These are phyloP conservation scores for Sanguinoderma infundibulare DNA, from an alignment of 1,284 basidiomycete genomes.

Conservation along the genomic window DNA sequence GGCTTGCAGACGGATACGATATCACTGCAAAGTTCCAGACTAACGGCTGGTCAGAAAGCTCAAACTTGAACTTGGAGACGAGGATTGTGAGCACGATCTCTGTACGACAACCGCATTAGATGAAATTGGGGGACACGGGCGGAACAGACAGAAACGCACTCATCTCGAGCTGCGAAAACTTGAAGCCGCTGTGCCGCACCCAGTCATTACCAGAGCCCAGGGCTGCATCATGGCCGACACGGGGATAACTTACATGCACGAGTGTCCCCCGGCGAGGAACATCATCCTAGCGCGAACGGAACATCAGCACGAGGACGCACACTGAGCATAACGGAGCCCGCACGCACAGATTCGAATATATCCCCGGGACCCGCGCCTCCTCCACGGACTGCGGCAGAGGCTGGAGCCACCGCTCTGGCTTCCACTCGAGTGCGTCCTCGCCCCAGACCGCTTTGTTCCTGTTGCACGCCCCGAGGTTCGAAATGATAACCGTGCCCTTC, in stretches of 20 bases:
- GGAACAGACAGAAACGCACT: too few species aligned
- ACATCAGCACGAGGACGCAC: neutral
- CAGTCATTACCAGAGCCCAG: neutral
- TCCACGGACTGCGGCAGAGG: constrained; percentile 24
- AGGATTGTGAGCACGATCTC: constrained; percentile 12
- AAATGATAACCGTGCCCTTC: constrained; percentile 50
- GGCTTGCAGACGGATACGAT: constrained; percentile 21
- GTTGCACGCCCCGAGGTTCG: constrained; percentile 54
- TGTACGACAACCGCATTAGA: neutral
- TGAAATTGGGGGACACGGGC: neutral
- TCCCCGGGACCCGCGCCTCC: constrained; percentile 24
- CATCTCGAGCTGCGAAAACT: constrained; percentile 41
- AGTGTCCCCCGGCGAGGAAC: constrained; percentile 35
- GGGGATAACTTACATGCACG: constrained; percentile 42
- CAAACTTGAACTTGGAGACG: constrained; percentile 6
- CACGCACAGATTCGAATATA: constrained; percentile 30
- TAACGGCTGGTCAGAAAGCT: constrained; percentile 16
- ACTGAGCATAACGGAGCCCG: too few species aligned
- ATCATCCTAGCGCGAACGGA: constrained; percentile 32
- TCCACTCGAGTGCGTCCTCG: constrained; percentile 55
- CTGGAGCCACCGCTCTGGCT: constrained; percentile 38
- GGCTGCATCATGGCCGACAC: too few species aligned
- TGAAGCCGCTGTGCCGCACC: constrained; percentile 32
- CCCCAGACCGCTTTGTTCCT: constrained; percentile 55
- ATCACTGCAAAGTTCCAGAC: constrained; percentile 26